These are phyloP conservation scores for Aspergillus quadrilineatus DNA, from an alignment of 2,329 filamentous ascomycete species.

Conservation along the genomic window DNA sequence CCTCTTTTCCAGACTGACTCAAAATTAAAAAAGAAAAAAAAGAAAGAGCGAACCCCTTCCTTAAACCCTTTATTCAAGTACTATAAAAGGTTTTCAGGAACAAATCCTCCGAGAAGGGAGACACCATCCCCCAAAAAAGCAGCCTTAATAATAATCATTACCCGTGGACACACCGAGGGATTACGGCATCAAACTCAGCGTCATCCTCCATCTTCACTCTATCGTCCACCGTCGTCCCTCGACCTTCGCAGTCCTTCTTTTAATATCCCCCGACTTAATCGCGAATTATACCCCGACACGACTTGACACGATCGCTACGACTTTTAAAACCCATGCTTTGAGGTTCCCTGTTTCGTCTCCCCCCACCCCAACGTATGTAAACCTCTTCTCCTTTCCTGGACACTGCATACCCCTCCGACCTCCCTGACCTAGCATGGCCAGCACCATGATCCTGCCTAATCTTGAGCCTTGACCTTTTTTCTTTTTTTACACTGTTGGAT, in stretches of 20 bases:
- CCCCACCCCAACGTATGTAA: conserved; percentile 26
- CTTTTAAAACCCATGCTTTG: conserved; percentile 25
- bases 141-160: conserved; percentile 18
- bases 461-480: neutral
- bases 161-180: conserved; percentile 8
- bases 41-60: neutral
- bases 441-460: neutral
- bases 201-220: conserved; percentile 11
- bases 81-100: conserved; percentile 20
- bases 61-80: conserved; percentile 3
- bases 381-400: conserved; percentile 5
- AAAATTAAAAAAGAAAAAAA: conserved; percentile 13
- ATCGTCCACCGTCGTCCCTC: conserved; percentile 12
- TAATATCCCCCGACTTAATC: conserved; percentile 12
- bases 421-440: neutral
- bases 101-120: conserved; percentile 24
- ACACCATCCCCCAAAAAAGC: neutral
- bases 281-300: conserved; percentile 13
- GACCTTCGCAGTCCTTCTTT: conserved; percentile 8
- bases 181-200: conserved; percentile 5
- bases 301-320: conserved; percentile 22
- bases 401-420: neutral
- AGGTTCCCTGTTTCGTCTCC: conserved; percentile 21
- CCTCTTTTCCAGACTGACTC: conserved; percentile 14
- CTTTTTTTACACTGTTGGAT: neutral